Base-by-base conservation (phyloP, 2,329 filamentous ascomycete species). In the Fusarium sp. region DNA sequence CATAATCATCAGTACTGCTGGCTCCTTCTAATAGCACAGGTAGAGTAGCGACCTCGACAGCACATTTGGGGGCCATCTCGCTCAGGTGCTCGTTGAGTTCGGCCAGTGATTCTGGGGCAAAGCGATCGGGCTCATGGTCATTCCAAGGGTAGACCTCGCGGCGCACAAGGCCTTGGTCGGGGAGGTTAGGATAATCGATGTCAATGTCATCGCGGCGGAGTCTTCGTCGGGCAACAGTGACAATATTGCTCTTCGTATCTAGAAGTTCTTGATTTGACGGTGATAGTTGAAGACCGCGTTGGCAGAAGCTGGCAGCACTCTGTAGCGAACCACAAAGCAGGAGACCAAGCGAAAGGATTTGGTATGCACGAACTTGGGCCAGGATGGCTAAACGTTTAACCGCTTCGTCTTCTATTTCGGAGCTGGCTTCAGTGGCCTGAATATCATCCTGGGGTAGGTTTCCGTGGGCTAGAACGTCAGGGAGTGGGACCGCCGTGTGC, bases 41-140 rank as follows among this genome's bases (percentile, higher is more conserved):
- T 6, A 99, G 81, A 33, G 90, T 86, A 0, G 93, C 89, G 4
- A 91, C 90, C 60, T 88, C 87, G 31, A 97, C 92, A 67, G 92
- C 92, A 64, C 95, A 92, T 74, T 93, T 95, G 1, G 93, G 91
- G 1, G 94, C 93, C 57, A 93, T 89, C 4, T 81, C 79, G 28
- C 83, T 80, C 70, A 97, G 84, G 69, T 91, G 84, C 23, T 82
- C 79, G 75, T 98, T 98, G 44, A 98, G 82, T 51, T 90, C 85
- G 0, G 85, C 79, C 26, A 98, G 81, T 2, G 91, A 91, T 71
- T 91, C 88, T 36, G 86, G 80, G 5, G 90, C 88, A 73, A 91
- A 91, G 23, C 92, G 88, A 74, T 94, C 89, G 5, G 91, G 88
- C 74, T 91, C 89, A 72, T 89, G 81, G 3, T 81, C 76, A 74